These are phyloP conservation scores for Buddleja alternifolia DNA, from an alignment of 257 asterid species.

Conservation along the genomic window DNA sequence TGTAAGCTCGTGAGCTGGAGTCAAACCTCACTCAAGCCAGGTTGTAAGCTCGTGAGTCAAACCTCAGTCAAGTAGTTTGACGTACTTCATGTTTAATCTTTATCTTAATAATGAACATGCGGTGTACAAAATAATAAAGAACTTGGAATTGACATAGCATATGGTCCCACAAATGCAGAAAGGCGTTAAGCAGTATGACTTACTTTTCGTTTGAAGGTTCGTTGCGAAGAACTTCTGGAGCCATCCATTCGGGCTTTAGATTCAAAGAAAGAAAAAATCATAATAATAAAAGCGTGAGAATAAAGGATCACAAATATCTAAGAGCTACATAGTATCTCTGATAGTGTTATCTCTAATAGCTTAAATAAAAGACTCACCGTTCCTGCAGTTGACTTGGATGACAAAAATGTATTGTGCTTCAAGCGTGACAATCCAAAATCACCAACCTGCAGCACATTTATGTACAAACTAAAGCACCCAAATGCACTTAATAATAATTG, in stretches of 20 bases:
- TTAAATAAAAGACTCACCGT: conserved; percentile 63
- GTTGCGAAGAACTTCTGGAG: conserved; percentile 98
- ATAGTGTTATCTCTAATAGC: conserved; percentile 4
- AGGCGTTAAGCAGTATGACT: conserved; percentile 36
- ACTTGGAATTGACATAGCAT: conserved; percentile 23
- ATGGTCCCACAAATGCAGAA: conserved; percentile 10
- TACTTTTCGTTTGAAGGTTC: conserved; percentile 99
- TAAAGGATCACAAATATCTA: conserved; percentile 20
- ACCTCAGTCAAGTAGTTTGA: no score
- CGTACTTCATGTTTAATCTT: no score
- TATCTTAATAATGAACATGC: no score
- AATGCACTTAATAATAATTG: conserved; percentile 12
- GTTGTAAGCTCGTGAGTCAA: no score
- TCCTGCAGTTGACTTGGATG: conserved; percentile 99
- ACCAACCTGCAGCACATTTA: conserved; percentile 65
- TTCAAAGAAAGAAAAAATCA: conserved; percentile 22
- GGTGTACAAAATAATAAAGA: not conserved
- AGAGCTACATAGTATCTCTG: not conserved
- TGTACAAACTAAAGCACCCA: conserved; percentile 26
- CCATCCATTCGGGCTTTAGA: conserved; percentile 99
- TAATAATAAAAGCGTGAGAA: not conserved
- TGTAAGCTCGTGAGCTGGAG: no score
- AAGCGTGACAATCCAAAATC: conserved; percentile 99
- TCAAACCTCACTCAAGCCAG: no score
- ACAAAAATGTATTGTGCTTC: conserved; percentile 97